Base-by-base conservation (phyloP, 257 asterid species). In the Nicotiana knightiana region DNA sequence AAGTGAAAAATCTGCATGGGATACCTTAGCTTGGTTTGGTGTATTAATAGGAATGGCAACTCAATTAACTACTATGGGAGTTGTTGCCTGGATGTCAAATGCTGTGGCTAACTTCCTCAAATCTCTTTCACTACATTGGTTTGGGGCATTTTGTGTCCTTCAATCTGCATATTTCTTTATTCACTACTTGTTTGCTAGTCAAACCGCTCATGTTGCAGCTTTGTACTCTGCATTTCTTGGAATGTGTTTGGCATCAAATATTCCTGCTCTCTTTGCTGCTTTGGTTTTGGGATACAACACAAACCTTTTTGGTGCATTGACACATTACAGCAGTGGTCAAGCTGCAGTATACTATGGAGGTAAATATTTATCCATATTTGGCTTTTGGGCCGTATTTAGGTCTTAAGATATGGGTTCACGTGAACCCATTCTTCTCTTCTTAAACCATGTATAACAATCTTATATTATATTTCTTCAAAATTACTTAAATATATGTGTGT, bases 251-350 rank as follows among this genome's bases (percentile, higher is more conserved):
- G 98, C 93, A 3, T 78, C 98, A 6, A 89, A 87, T 77, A 86
- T 92, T 64, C 96, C 98, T 0, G 81, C 83, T 61, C 57, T 82
- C 33, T 79, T 93, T n/a, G 84, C 97, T 48, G 90, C 97, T 0
- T 77, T 95, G 83, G 90, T 92, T 67, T 83, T 95, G 90, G 93
- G 89, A 17, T 95, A 88, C 79, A 95, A 87, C 70, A 91, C 98
- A 0, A 93, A 93, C 85, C 96, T 95, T 24, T 93, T 92, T 54
- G 97, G 99, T 9, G 96, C 97, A 3, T 76, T 95, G 33, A 92
- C 97, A 54, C 99, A 95, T 86, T 95, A 95, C 43, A 90, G 98
- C 84, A 95, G 99, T 80, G 99, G 97, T 59, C 99, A 95, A 84
- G 93, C 99, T 65, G 99, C 97, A 24, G 86, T 95, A 21, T 95